Base-by-base conservation (phyloP, 257 asterid species). In the Nyctanthes arbortristis region DNA sequence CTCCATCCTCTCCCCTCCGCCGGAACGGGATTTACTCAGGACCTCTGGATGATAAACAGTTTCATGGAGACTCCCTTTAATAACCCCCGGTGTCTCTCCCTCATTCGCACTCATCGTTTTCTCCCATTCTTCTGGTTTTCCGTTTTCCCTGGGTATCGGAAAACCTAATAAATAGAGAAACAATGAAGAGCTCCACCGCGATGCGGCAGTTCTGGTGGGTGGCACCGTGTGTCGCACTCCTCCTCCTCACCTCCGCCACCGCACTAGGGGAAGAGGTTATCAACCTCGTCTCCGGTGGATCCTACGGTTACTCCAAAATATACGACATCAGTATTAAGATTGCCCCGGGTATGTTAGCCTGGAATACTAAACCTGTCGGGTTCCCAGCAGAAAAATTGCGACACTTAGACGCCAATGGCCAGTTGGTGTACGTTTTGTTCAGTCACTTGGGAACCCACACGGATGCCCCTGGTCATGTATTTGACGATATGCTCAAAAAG, bases 361-460 rank as follows among this genome's bases (percentile, higher is more conserved):
- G 59, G 59, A 31, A 2, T 4, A 24, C 3, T 52, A 0, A 3
- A 20, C n/a, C n/a, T n/a, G 0, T 0, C 14, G 59, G 59, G 16
- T 4, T 52, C 30, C 14, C 31, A 24, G 16, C 2, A 52, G 59
- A 22, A 2, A 52, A 52, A 16, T 52, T 52, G 59, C 30, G 30
- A 52, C 24, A 20, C 59, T 2, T 24, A 14, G 30, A 52, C 30
- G 14, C 6, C 14, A 52, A 24, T 22, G 59, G 59, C n/a, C 30
- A 52, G n/a, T 1, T 6, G 59, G 14, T 3, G 28, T 52, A 52
- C 59, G 54, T 33, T 25, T 14, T 67, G 14, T 49, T 54, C 14
- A 67, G 37, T 67, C 72, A 67, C 59, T 1, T 67, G 63, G 72
- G 72, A 4, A 67, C 72, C 16, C 72, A 67, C 61, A 1, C 59